A percentile compares a stretch with the other conserved stretches of the same genome.
Evolutionary conservation across 306 rosid genomes (phyloP).

Genomic region (Acacia crassicarpa): DNA sequence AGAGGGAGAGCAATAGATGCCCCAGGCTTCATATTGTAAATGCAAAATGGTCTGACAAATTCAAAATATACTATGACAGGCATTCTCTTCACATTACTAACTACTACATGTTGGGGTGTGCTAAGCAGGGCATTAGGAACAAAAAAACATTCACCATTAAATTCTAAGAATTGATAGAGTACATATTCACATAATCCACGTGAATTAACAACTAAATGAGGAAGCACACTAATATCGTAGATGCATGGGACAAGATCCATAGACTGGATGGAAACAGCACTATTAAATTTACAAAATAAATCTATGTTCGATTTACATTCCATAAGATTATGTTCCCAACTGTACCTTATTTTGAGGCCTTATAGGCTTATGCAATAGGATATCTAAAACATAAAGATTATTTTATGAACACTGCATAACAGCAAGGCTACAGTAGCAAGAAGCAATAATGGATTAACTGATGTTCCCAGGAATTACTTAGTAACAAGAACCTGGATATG

Average conservation of each 20-base stretch:
- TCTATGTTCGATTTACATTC: background rate
- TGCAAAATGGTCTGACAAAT: background rate
- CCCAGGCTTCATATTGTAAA: background rate
- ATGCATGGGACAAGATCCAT: background rate
- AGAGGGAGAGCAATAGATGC: background rate
- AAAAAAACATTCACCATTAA: background rate
- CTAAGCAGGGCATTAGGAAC: background rate
- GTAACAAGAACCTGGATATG: conserved; percentile 80
- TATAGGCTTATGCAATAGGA: background rate
- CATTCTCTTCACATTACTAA: background rate
- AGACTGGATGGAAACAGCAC: background rate
- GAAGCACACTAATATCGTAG: background rate
- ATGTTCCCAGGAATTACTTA: conserved; percentile 16
- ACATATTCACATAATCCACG: background rate
- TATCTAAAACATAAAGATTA: background rate
- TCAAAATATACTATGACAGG: background rate
- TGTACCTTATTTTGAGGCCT: background rate
- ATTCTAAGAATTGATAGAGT: background rate
- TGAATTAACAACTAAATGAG: background rate
- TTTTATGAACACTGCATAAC: background rate
- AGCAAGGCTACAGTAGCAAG: background rate
- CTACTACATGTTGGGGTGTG: background rate
- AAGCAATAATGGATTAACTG: conserved; percentile 6
- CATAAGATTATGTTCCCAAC: background rate
- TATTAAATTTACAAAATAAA: background rate